Percentiles rank a stretch among this genome's conserved stretches.
These are phyloP conservation scores for Aspergillus alliaceus DNA, from an alignment of 2,329 filamentous ascomycete genomes.

Conservation along the genomic window DNA sequence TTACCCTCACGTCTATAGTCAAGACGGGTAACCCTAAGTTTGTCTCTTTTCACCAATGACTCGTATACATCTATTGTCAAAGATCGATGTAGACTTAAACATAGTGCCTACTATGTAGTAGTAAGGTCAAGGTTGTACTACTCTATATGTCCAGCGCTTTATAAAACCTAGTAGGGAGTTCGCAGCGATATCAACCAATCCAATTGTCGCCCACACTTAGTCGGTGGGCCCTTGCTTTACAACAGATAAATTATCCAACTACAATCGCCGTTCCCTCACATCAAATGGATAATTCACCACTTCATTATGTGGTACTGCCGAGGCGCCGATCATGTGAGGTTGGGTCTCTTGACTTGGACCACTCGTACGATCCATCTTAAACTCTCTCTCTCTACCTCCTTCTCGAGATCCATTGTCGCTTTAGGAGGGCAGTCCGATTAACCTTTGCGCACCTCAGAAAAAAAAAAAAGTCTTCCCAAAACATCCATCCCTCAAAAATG, in stretches of 20 bases:
- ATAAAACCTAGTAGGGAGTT: background rate
- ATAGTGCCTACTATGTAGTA: background rate
- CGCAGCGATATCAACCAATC: background rate
- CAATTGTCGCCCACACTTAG: background rate
- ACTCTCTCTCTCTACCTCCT: background rate
- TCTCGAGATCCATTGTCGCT: constrained; percentile 5
- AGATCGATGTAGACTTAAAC: no score
- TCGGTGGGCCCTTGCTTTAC: background rate
- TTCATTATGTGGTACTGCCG: constrained; percentile 15
- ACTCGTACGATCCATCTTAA: background rate
- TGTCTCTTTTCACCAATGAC: no score
- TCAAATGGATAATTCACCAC: constrained; percentile 12
- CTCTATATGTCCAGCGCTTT: background rate
- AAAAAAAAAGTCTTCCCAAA: background rate
- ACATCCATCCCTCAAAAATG: constrained; percentile 45
- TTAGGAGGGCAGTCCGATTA: background rate
- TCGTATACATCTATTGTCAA: no score
- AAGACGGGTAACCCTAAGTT: no score
- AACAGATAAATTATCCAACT: background rate
- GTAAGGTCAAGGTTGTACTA: background rate
- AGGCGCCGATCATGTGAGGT: constrained; percentile 26
- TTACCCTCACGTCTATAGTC: no score
- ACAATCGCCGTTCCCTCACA: background rate
- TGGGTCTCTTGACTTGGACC: constrained; percentile 3
- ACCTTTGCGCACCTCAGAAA: background rate